These are phyloP conservation scores for Pyrus betulifolia DNA, from an alignment of 306 rosid genomes.

Conservation along the genomic window DNA sequence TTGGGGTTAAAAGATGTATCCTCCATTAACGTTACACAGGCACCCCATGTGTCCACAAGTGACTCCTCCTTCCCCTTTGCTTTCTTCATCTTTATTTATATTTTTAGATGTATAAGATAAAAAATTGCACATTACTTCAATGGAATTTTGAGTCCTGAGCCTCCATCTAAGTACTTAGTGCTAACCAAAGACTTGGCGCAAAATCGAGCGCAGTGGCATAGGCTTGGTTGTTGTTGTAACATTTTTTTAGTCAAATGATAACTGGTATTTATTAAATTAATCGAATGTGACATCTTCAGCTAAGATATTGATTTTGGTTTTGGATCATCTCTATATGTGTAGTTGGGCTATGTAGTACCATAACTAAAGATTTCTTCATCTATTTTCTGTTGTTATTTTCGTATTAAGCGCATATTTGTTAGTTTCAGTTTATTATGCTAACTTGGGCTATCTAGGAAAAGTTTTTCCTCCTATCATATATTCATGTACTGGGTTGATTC, in stretches of 20 bases:
- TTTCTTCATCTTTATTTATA: background rate
- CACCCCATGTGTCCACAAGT: conserved; percentile 89
- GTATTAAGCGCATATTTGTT: background rate
- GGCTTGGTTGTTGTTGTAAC: background rate
- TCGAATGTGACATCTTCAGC: background rate
- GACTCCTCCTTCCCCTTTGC: conserved; percentile 21
- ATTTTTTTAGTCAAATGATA: background rate
- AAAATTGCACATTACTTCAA: no score
- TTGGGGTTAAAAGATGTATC: conserved; percentile 46
- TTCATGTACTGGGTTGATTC: background rate
- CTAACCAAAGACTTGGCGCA: no score
- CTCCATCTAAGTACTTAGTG: no score
- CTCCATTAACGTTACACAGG: conserved; percentile 83
- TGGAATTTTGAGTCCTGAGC: no score
- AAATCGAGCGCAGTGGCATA: no score
- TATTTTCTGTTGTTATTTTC: background rate
- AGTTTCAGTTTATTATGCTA: background rate
- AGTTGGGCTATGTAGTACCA: background rate
- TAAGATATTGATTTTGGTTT: background rate
- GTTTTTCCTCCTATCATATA: background rate
- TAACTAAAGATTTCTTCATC: background rate
- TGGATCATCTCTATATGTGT: no score
- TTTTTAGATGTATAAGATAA: no score
- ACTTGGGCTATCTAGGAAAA: background rate
- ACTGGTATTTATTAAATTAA: no score